phyloP scores from a whole-genome alignment of 2,329 filamentous ascomycete genomes.

The Ophiocordyceps camponoti-floridani region DNA sequence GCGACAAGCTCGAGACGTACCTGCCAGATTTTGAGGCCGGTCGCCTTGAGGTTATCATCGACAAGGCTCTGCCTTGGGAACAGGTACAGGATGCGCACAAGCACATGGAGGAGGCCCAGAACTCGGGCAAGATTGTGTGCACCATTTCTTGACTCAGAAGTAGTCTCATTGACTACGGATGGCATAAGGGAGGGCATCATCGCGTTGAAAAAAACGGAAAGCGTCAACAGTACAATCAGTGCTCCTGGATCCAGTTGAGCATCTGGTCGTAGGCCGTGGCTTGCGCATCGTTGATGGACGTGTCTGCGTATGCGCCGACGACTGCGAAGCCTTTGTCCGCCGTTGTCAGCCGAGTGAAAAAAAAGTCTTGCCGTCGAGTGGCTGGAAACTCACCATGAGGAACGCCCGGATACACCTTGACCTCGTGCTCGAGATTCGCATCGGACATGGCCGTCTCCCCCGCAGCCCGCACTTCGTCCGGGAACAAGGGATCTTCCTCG shows the following conservation, averaged over 20 bases:
- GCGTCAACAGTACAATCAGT: conserved; percentile 24
- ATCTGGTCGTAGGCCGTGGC: conserved; percentile 61
- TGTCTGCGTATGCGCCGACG: conserved; percentile 60
- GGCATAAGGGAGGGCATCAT: too few species aligned
- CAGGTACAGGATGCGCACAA: conserved; percentile 54
- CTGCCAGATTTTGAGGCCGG: conserved; percentile 58
- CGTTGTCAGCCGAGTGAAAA: not conserved
- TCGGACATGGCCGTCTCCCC: conserved; percentile 53
- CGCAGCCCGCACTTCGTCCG: conserved; percentile 51
- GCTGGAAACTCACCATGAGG: conserved; percentile 44
- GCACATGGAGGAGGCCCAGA: conserved; percentile 53
- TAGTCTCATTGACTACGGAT: too few species aligned
- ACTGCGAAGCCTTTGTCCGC: conserved; percentile 49
- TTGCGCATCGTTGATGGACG: conserved; percentile 54
- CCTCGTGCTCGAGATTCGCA: conserved; percentile 54
- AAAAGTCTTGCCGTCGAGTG: too few species aligned
- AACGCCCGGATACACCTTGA: conserved; percentile 60
- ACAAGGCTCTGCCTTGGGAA: conserved; percentile 70
- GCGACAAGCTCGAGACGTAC: conserved; percentile 61
- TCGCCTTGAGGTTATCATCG: conserved; percentile 59
- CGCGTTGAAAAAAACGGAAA: not conserved
- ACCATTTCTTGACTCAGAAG: conserved; percentile 19
- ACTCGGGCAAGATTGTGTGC: conserved; percentile 55
- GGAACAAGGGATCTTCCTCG: conserved; percentile 60
- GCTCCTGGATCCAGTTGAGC: conserved; percentile 57